phyloP scores from a whole-genome alignment of 768 basidiomycete species.

The Mycena maculata region DNA sequence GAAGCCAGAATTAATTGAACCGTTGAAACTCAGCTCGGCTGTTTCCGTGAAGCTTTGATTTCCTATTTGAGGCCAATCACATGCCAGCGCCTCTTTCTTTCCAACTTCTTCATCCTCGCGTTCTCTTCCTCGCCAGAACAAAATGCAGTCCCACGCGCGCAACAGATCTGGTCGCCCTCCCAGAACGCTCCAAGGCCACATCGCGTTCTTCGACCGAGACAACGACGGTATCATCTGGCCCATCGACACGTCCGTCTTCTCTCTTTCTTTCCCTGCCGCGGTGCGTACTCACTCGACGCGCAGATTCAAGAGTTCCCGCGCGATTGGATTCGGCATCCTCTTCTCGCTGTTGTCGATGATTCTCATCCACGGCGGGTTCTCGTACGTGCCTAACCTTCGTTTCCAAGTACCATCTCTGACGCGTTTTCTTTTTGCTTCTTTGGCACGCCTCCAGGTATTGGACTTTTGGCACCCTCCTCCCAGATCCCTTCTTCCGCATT shows the following conservation, averaged over 20 bases:
- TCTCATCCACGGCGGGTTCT: slow-evolving; percentile 54
- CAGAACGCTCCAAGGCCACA: slow-evolving; percentile 54
- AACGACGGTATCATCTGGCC: slow-evolving; percentile 60
- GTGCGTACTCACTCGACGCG: background rate
- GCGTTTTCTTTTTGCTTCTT: background rate
- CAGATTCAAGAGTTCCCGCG: slow-evolving; percentile 54
- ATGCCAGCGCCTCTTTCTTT: no score
- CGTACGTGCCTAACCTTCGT: slow-evolving; percentile 45
- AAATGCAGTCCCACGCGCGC: no score
- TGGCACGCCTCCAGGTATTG: slow-evolving; percentile 2
- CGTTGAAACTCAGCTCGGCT: no score
- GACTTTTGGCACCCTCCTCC: slow-evolving; percentile 50
- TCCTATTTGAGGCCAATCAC: no score
- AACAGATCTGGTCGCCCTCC: background rate
- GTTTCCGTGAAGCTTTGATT: no score
- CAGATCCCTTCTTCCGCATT: slow-evolving; percentile 58
- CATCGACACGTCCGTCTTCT: slow-evolving; percentile 52
- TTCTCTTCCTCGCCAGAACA: no score
- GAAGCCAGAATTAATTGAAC: no score
- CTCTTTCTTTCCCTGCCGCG: background rate
- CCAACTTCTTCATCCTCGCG: no score
- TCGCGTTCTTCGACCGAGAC: slow-evolving; percentile 60
- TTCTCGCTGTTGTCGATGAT: slow-evolving; percentile 50
- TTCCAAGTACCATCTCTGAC: background rate
- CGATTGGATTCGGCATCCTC: slow-evolving; percentile 51